phyloP scores from a whole-genome alignment of 2,329 filamentous ascomycete genomes.

The Onygenales sp. region DNA sequence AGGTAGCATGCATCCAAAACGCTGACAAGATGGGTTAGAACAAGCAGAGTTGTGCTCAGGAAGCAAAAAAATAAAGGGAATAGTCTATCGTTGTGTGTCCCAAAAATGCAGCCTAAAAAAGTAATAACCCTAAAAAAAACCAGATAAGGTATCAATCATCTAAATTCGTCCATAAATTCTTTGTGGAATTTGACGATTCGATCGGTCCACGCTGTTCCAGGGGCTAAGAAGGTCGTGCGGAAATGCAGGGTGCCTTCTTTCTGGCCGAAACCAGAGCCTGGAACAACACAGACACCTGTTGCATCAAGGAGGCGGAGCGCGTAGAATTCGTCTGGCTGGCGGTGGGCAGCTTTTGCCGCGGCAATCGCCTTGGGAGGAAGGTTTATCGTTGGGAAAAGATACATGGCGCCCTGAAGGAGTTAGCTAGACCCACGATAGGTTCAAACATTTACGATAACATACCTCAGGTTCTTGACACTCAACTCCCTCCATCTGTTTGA shows the following conservation, averaged over 20 bases:
- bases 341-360: constrained; percentile 64
- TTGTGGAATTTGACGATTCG: constrained; percentile 83
- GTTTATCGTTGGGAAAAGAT: constrained; percentile 91
- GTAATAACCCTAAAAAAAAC: neutral
- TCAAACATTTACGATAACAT: constrained; percentile 15
- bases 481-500: constrained; percentile 91
- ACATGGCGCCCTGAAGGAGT: constrained; percentile 71
- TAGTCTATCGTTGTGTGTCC: neutral
- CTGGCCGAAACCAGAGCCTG: constrained; percentile 89
- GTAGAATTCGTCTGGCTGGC: constrained; percentile 85
- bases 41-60: neutral
- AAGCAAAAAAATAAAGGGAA: neutral
- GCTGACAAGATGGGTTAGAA: neutral
- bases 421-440: neutral
- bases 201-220: constrained; percentile 89
- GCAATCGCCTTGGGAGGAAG: constrained; percentile 67
- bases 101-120: neutral
- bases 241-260: constrained; percentile 87
- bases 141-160: constrained; percentile 13
- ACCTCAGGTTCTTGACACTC: constrained; percentile 73
- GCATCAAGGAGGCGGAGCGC: constrained; percentile 81
- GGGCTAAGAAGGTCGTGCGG: constrained; percentile 91
- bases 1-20: no score
- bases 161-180: constrained; percentile 79
- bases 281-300: constrained; percentile 89